phyloP scores from a whole-genome alignment of 129 eudicot genomes.

The Smallanthus sonchifolius region DNA sequence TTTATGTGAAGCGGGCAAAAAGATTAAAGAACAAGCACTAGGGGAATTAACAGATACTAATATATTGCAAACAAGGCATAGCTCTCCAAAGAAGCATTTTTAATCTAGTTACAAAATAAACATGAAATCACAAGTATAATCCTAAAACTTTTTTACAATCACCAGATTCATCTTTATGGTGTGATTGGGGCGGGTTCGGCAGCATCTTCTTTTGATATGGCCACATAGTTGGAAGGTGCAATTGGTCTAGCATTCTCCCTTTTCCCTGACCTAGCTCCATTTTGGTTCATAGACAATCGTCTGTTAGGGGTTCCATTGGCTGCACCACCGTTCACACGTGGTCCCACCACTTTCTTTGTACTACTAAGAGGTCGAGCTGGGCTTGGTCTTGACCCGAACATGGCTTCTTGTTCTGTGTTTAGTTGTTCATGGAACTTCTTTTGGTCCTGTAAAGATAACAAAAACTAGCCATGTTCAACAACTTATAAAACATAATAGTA shows the following conservation, averaged over 20 bases:
- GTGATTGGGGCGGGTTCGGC: slow-evolving; percentile 58
- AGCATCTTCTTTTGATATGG: slow-evolving; percentile 78
- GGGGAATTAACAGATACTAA: background rate
- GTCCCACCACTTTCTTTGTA: slow-evolving; percentile 64
- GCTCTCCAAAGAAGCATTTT: slow-evolving; percentile 17
- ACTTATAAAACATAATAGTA: background rate
- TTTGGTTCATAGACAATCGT: slow-evolving; percentile 73
- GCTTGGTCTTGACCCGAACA: slow-evolving; percentile 76
- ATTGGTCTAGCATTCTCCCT: slow-evolving; percentile 56
- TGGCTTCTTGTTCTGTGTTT: slow-evolving; percentile 64
- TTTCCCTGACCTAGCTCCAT: slow-evolving; percentile 70
- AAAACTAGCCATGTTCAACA: background rate
- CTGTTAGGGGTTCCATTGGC: slow-evolving; percentile 70
- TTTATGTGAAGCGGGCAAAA: background rate
- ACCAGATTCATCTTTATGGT: slow-evolving; percentile 35
- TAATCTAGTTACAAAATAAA: slow-evolving; percentile 16
- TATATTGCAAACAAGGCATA: slow-evolving; percentile 14
- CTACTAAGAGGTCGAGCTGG: slow-evolving; percentile 67
- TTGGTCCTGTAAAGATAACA: slow-evolving; percentile 59
- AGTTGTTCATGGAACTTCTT: slow-evolving; percentile 81
- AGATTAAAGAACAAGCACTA: background rate
- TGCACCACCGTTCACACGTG: slow-evolving; percentile 78
- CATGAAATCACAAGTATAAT: slow-evolving; percentile 11
- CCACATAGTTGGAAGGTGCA: slow-evolving; percentile 74
- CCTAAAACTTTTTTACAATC: slow-evolving; percentile 25